phyloP scores from a whole-genome alignment of 176 grass and related monocot species.

The Triticum timopheevii region DNA sequence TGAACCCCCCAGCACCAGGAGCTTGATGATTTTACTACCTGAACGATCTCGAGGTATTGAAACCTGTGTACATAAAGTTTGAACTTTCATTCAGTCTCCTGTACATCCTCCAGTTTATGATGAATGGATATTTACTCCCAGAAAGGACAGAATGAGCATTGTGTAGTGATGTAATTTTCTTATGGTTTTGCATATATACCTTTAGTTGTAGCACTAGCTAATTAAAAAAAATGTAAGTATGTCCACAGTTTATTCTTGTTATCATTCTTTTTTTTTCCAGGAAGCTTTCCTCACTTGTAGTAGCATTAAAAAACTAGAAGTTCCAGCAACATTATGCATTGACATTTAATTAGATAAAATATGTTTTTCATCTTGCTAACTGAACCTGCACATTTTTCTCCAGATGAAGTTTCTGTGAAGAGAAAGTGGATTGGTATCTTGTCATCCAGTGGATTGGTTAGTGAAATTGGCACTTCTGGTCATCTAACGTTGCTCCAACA shows the following conservation, averaged over 20 bases:
- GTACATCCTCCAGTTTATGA: background rate
- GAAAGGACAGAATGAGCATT: background rate
- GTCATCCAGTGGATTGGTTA: background rate
- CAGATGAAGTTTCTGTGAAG: slow-evolving; percentile 17
- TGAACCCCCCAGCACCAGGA: background rate
- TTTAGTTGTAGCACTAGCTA: background rate
- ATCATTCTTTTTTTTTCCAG: no score
- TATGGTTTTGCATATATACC: background rate
- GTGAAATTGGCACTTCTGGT: background rate
- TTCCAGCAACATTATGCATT: no score
- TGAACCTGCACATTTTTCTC: background rate
- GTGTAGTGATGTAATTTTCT: background rate
- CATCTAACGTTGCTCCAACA: background rate
- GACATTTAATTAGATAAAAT: no score
- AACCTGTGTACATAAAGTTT: background rate
- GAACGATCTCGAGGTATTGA: background rate
- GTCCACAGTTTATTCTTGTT: background rate
- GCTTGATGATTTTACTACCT: background rate
- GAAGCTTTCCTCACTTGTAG: no score
- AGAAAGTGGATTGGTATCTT: slow-evolving; percentile 28
- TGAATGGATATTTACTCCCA: background rate
- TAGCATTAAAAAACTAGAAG: no score
- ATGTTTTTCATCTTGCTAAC: slow-evolving; percentile 3
- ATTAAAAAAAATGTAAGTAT: background rate
- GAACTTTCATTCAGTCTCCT: background rate